Percentiles rank a stretch among this genome's conserved stretches.
Evolutionary conservation across 371 early-diverging fungal genomes (phyloP).

Genomic region (Syncephalastrum monosporum): DNA sequence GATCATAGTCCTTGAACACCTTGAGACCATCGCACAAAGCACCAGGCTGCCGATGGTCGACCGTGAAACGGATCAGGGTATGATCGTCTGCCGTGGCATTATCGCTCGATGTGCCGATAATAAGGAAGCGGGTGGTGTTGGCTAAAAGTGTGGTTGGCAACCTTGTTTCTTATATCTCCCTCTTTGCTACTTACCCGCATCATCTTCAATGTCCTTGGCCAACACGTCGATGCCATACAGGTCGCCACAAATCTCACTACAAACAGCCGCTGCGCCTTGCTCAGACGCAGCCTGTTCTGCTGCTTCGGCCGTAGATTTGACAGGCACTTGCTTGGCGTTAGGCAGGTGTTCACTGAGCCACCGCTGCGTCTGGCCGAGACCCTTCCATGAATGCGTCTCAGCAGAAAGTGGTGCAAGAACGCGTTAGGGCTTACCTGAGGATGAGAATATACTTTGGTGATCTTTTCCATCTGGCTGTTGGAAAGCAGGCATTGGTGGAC

Average conservation of each 20-base stretch:
- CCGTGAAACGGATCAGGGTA: constrained; percentile 80
- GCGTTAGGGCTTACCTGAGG: constrained; percentile 65
- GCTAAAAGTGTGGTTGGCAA: constrained; percentile 35
- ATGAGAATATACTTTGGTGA: constrained; percentile 88
- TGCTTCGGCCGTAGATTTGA: constrained; percentile 85
- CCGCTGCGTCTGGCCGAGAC: constrained; percentile 81
- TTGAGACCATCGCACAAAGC: constrained; percentile 85
- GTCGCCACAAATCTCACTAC: constrained; percentile 78
- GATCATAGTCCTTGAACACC: constrained; percentile 75
- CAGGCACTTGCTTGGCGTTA: constrained; percentile 70
- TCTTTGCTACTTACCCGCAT: constrained; percentile 12
- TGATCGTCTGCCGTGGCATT: constrained; percentile 74
- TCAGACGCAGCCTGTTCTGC: constrained; percentile 86
- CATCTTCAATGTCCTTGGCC: constrained; percentile 75
- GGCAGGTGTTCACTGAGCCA: constrained; percentile 76
- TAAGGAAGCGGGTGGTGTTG: constrained; percentile 90
- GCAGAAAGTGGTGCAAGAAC: neutral
- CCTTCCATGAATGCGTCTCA: constrained; percentile 38
- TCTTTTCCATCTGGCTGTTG: constrained; percentile 54
- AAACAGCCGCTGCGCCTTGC: constrained; percentile 81
- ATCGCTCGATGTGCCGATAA: constrained; percentile 77
- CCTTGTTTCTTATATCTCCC: constrained; percentile 5
- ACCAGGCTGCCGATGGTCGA: constrained; percentile 89
- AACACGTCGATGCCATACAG: constrained; percentile 80
- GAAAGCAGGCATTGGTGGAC: constrained; percentile 82